Evolutionary conservation across 1,284 basidiomycete genomes (phyloP).

Genomic region (Ceratobasidium sp.): DNA sequence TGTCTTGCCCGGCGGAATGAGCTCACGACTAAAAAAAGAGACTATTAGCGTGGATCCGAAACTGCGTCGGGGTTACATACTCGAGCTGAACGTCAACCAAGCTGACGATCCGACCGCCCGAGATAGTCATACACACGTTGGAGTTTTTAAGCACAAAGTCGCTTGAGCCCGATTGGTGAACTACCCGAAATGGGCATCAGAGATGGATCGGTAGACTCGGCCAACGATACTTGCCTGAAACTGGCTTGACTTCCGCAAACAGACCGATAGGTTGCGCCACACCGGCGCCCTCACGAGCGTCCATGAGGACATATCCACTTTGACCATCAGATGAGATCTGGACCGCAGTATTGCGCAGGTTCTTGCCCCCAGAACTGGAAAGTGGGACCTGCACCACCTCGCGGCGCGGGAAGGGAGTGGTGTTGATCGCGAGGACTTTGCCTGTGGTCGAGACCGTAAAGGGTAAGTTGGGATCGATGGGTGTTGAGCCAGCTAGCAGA

Average conservation of each 20-base stretch:
- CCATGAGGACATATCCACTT: slow-evolving; percentile 70
- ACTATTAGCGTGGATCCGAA: background rate
- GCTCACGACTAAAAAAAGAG: slow-evolving; percentile 66
- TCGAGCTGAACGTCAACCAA: slow-evolving; percentile 74
- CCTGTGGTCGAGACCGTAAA: slow-evolving; percentile 51
- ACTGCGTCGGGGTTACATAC: slow-evolving; percentile 50
- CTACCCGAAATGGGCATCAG: slow-evolving; percentile 40
- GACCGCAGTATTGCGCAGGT: slow-evolving; percentile 59
- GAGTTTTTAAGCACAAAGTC: slow-evolving; percentile 76
- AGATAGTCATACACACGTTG: slow-evolving; percentile 75
- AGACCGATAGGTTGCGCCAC: slow-evolving; percentile 51
- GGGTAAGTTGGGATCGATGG: slow-evolving; percentile 46
- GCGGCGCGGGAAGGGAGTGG: slow-evolving; percentile 75
- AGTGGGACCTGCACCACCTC: slow-evolving; percentile 77
- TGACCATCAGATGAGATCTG: slow-evolving; percentile 71
- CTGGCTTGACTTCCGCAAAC: slow-evolving; percentile 60
- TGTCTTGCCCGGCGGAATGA: slow-evolving; percentile 73
- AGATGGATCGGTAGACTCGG: slow-evolving; percentile 18
- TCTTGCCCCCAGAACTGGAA: slow-evolving; percentile 49
- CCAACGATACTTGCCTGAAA: slow-evolving; percentile 59
- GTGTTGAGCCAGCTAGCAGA: slow-evolving; percentile 65
- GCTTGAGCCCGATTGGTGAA: slow-evolving; percentile 54
- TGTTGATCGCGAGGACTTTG: slow-evolving; percentile 74
- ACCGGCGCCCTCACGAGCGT: slow-evolving; percentile 55
- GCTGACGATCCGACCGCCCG: slow-evolving; percentile 81